Conservation (phyloP, 2,329 filamentous ascomycete genomes). For the Penicillium italicum region DNA sequence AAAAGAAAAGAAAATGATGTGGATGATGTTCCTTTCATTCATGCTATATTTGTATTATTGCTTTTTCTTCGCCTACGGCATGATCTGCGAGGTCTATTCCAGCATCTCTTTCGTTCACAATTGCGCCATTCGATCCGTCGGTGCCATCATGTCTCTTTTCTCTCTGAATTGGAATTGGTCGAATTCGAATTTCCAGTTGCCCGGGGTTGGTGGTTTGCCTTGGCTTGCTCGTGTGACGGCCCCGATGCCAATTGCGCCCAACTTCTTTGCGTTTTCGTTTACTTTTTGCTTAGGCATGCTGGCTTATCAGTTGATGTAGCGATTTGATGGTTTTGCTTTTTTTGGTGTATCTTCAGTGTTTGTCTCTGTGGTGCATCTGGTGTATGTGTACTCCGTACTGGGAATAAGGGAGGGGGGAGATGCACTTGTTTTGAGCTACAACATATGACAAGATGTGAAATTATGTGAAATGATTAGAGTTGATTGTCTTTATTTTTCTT, state of each 20-base stretch:
- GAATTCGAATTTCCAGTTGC: background rate
- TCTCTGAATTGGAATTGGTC: background rate
- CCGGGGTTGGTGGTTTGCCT: background rate
- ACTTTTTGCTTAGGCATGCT: background rate
- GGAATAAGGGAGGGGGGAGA: background rate
- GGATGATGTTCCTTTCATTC: background rate
- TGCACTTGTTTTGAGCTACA: no score
- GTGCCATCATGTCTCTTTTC: slow-evolving; percentile 10
- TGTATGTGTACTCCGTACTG: background rate
- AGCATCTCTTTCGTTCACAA: background rate
- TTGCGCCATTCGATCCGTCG: slow-evolving; percentile 9
- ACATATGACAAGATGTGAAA: no score
- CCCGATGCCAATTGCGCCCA: background rate
- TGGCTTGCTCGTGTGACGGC: background rate
- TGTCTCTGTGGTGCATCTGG: background rate
- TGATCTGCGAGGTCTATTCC: background rate
- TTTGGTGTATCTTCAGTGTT: background rate
- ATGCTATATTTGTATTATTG: slow-evolving; percentile 3
- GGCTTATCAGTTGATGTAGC: background rate
- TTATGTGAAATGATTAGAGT: no score
- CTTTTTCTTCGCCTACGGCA: background rate
- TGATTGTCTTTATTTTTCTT: no score
- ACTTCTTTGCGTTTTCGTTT: background rate
- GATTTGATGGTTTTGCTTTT: background rate
- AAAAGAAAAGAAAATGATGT: background rate